Conservation (phyloP, 2,329 filamentous ascomycete genomes). For the Arthrobotrys entomopaga region DNA sequence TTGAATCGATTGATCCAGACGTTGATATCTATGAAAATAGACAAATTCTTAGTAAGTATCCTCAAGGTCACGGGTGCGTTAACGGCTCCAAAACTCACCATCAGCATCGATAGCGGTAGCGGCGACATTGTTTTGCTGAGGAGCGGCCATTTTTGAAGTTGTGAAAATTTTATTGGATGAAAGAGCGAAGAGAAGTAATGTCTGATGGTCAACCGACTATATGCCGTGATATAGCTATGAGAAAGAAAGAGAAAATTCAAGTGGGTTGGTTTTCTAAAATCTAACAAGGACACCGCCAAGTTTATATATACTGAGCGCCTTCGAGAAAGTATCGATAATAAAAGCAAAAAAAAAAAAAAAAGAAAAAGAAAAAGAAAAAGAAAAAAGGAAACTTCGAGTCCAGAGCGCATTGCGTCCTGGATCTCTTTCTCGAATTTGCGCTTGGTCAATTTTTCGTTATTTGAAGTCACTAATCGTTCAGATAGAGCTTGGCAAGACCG, state of each 20-base stretch:
- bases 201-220: constrained; percentile 14
- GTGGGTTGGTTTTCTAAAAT: constrained; percentile 14
- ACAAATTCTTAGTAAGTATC: background rate
- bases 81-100: constrained; percentile 17
- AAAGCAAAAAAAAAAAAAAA: constrained; percentile 29
- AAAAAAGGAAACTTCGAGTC: constrained; percentile 15
- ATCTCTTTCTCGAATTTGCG: constrained; percentile 50
- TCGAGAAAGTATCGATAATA: constrained; percentile 33
- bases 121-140: constrained; percentile 47
- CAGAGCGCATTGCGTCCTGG: constrained; percentile 41
- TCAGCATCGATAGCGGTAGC: constrained; percentile 48
- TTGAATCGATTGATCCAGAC: constrained; percentile 51
- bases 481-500: constrained; percentile 20
- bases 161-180: constrained; percentile 18
- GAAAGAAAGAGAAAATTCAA: constrained; percentile 43
- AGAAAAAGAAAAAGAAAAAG: constrained; percentile 22
- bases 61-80: background rate
- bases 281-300: constrained; percentile 30
- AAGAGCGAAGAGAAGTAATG: constrained; percentile 44
- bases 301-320: constrained; percentile 52
- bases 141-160: constrained; percentile 36
- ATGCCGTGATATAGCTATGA: constrained; percentile 6
- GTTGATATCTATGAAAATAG: constrained; percentile 40
- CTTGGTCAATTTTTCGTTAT: constrained; percentile 41
- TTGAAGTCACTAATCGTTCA: constrained; percentile 27